phyloP scores from a whole-genome alignment of 768 basidiomycete species.

The Baorangia bicolor region DNA sequence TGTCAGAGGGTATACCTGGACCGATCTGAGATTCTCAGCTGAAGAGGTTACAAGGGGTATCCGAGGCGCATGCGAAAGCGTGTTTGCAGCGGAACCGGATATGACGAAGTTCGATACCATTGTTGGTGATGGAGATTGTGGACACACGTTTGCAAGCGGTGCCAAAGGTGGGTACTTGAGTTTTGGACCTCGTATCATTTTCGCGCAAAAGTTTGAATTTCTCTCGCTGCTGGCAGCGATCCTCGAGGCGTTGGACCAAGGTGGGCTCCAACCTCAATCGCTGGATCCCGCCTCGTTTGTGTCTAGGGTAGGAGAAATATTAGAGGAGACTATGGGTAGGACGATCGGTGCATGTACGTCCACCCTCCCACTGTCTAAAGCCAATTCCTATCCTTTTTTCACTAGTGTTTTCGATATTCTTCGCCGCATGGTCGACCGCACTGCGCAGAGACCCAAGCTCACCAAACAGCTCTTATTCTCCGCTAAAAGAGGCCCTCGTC shows the following conservation, averaged over 20 bases:
- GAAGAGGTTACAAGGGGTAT: constrained; percentile 11
- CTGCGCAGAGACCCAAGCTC: background rate
- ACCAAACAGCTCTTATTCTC: background rate
- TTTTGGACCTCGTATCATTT: background rate
- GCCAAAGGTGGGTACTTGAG: constrained; percentile 37
- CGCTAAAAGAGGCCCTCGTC: constrained; percentile 28
- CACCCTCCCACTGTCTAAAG: constrained; percentile 15
- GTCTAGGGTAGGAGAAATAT: constrained; percentile 36
- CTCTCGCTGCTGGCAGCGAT: constrained; percentile 24
- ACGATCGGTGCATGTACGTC: constrained; percentile 51
- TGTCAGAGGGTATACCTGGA: constrained; percentile 1
- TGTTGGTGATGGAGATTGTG: constrained; percentile 64
- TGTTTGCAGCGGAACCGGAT: constrained; percentile 47
- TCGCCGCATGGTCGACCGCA: constrained; percentile 36
- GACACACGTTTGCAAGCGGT: constrained; percentile 55
- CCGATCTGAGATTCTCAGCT: constrained; percentile 9
- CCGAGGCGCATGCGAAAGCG: constrained; percentile 37
- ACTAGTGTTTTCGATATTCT: constrained; percentile 45
- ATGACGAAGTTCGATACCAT: constrained; percentile 61
- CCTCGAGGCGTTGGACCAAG: constrained; percentile 31
- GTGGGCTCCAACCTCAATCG: constrained; percentile 19
- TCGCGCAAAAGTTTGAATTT: background rate
- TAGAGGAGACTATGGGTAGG: constrained; percentile 54
- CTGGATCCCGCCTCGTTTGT: constrained; percentile 26
- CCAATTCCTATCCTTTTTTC: background rate